Percentiles rank a stretch among this genome's conserved stretches.
Evolutionary conservation across 345 rosid species (phyloP).

Genomic region (Rhizophora mangle): DNA sequence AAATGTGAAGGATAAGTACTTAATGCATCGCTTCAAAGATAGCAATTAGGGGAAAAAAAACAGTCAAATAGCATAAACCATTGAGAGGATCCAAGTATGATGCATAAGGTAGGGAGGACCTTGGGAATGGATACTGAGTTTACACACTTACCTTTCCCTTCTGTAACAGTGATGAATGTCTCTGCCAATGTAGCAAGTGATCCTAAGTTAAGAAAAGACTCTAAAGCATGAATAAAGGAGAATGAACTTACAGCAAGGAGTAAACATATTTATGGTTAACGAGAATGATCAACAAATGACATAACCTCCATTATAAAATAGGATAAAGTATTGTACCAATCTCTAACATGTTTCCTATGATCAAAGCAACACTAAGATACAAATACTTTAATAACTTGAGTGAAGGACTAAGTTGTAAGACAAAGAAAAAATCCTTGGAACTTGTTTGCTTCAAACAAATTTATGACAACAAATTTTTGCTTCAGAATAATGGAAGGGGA

Average conservation of each 20-base stretch:
- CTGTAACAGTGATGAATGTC: conserved; percentile 33
- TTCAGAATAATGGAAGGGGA: conserved; percentile 22
- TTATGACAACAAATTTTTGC: conserved; percentile 41
- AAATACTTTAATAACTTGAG: conserved; percentile 56
- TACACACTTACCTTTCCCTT: conserved; percentile 30
- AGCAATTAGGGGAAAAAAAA: conserved; percentile 4
- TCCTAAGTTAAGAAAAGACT: conserved; percentile 56
- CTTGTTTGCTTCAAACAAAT: conserved; percentile 51
- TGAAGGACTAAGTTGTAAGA: conserved; percentile 41
- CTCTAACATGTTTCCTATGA: conserved; percentile 53
- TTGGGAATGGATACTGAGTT: conserved; percentile 13
- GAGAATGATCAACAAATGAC: not conserved
- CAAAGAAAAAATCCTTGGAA: conserved; percentile 31
- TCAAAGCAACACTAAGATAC: conserved; percentile 54
- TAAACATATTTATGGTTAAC: conserved; percentile 4
- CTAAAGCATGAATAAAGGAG: conserved; percentile 61
- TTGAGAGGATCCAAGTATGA: conserved; percentile 51
- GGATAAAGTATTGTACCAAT: conserved; percentile 37
- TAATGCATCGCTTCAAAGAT: not conserved
- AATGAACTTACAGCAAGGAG: conserved; percentile 64
- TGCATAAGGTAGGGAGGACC: conserved; percentile 34
- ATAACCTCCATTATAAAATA: conserved; percentile 6
- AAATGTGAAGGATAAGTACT: conserved; percentile 9
- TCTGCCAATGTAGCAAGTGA: conserved; percentile 42
- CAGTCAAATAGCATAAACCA: conserved; percentile 9